Conservation (phyloP, 495 filamentous ascomycete species). For the Tuber melanosporum region DNA sequence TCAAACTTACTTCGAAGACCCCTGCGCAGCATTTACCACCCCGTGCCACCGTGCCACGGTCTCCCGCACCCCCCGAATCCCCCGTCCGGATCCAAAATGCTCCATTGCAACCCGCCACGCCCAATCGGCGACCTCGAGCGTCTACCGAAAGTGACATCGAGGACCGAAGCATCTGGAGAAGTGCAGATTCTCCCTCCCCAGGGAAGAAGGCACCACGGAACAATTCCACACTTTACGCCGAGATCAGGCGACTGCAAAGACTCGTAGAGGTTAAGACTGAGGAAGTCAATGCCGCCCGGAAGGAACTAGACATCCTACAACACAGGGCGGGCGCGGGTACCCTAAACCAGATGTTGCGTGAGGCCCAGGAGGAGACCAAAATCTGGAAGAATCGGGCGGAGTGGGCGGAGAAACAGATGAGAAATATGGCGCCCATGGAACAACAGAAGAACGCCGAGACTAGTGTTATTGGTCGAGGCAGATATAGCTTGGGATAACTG, state of each 20-base stretch:
- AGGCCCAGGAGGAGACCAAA: slow-evolving; percentile 39
- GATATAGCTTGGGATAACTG: slow-evolving; percentile 30
- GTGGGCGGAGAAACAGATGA: slow-evolving; percentile 41
- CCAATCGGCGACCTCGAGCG: slow-evolving; percentile 34
- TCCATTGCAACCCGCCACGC: slow-evolving; percentile 36
- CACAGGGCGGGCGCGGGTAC: slow-evolving; percentile 35
- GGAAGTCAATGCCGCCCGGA: slow-evolving; percentile 25
- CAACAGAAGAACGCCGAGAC: slow-evolving; percentile 23
- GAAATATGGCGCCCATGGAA: slow-evolving; percentile 23
- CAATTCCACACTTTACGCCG: slow-evolving; percentile 38
- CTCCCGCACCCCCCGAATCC: slow-evolving; percentile 22
- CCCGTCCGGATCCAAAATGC: slow-evolving; percentile 23
- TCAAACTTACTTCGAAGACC: slow-evolving; percentile 34
- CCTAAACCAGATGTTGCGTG: slow-evolving; percentile 34
- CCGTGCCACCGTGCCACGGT: slow-evolving; percentile 10
- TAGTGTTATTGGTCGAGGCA: slow-evolving; percentile 26
- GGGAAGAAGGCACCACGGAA: slow-evolving; percentile 32
- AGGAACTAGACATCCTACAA: slow-evolving; percentile 37
- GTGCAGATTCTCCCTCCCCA: slow-evolving; percentile 28
- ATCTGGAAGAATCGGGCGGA: slow-evolving; percentile 41
- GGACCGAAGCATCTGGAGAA: slow-evolving; percentile 28
- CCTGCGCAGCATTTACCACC: slow-evolving; percentile 14
- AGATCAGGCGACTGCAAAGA: slow-evolving; percentile 37
- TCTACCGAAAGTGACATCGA: slow-evolving; percentile 39
- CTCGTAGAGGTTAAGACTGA: slow-evolving; percentile 40